A percentile compares a stretch with the other conserved stretches of the same genome.
These are phyloP conservation scores for Mucor velutinosus DNA, from an alignment of 371 early-diverging fungal genomes.

Conservation along the genomic window DNA sequence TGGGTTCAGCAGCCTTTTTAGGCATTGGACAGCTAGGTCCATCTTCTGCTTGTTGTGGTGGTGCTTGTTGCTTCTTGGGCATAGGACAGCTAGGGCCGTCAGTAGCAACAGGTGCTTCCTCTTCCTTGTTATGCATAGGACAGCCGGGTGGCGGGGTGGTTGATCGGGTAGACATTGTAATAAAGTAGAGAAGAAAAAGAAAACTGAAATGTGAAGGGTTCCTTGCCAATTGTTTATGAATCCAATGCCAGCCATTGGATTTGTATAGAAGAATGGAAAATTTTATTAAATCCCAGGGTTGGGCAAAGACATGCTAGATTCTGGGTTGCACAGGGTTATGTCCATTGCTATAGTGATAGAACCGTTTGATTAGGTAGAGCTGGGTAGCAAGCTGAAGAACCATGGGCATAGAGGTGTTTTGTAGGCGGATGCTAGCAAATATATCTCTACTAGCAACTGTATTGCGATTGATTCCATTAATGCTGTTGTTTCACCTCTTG, in stretches of 20 bases:
- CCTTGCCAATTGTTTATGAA: conserved; percentile 4
- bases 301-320: not conserved
- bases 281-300: not conserved
- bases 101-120: not conserved
- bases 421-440: too few species aligned
- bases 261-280: not conserved
- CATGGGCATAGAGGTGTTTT: too few species aligned
- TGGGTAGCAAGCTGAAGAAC: too few species aligned
- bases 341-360: not conserved
- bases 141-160: conserved; percentile 1
- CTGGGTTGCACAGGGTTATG: not conserved
- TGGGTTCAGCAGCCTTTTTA: conserved; percentile 27
- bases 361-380: too few species aligned
- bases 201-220: not conserved
- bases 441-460: too few species aligned
- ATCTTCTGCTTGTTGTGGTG: not conserved
- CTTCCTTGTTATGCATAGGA: conserved; percentile 14
- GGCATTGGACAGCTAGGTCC: conserved; percentile 56
- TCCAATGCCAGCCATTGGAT: not conserved
- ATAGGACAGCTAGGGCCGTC: conserved; percentile 8
- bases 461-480: too few species aligned
- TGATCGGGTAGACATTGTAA: not conserved
- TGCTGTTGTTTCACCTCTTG: too few species aligned
- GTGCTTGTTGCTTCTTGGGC: conserved; percentile 12
- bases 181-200: not conserved